Evolutionary conservation across 345 rosid species (phyloP).

Genomic region (Dovyalis caffra): DNA sequence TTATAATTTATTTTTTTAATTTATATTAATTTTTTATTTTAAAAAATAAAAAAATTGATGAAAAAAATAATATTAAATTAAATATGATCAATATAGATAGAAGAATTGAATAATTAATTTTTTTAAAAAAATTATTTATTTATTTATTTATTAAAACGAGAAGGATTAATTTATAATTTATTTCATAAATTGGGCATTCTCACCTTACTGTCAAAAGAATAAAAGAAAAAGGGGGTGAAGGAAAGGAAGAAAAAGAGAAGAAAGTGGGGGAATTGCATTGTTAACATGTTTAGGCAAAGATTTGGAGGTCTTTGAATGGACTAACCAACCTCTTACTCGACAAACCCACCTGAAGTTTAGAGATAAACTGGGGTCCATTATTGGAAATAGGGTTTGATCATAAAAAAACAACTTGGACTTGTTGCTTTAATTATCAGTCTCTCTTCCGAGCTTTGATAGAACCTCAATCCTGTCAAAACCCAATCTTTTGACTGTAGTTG

Average conservation of each 20-base stretch:
- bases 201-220: no score
- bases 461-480: conserved; percentile 30
- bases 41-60: no score
- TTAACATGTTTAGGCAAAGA: conserved; percentile 14
- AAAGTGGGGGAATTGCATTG: neutral
- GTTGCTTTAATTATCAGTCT: conserved; percentile 3
- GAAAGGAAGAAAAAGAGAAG: neutral
- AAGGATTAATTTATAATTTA: no score
- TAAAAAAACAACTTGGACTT: neutral
- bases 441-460: conserved; percentile 6
- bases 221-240: no score
- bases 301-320: conserved; percentile 28
- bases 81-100: no score
- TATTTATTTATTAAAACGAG: no score
- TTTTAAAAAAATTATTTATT: no score
- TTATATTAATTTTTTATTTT: no score
- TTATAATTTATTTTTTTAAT: no score
- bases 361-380: conserved; percentile 28
- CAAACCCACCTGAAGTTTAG: conserved; percentile 40
- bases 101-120: no score
- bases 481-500: conserved; percentile 33
- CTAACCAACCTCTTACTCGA: conserved; percentile 38
- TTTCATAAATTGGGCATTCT: no score
- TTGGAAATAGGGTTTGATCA: conserved; percentile 6
- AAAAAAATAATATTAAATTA: no score